Evolutionary conservation across 2,329 filamentous ascomycete species (phyloP).

Genomic region (Coniochaeta ligniaria): DNA sequence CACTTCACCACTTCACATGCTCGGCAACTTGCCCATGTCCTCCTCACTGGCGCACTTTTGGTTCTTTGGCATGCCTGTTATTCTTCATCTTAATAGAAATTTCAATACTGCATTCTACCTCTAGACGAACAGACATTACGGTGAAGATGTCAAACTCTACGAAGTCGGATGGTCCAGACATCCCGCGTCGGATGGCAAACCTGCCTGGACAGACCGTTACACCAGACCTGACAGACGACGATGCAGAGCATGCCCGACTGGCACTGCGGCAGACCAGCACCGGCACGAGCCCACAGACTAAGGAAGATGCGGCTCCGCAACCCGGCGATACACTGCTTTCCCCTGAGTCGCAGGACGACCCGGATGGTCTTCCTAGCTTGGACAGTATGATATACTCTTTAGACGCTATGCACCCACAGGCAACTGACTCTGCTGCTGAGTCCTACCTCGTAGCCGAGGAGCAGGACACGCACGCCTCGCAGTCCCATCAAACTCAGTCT

Average conservation of each 20-base stretch:
- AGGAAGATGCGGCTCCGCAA: background rate
- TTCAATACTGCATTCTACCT: background rate
- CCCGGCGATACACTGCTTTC: background rate
- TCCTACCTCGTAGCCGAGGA: background rate
- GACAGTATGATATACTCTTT: background rate
- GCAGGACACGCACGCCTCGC: background rate
- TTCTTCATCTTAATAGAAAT: background rate
- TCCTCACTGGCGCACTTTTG: background rate
- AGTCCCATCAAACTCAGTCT: background rate
- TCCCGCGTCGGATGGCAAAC: too few species aligned
- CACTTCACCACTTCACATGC: too few species aligned
- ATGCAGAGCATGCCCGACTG: background rate
- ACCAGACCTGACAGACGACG: background rate
- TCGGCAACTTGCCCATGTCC: background rate
- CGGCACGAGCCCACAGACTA: background rate
- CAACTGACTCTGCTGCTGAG: background rate
- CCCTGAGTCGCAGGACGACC: background rate
- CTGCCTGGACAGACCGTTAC: too few species aligned
- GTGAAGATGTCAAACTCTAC: too few species aligned
- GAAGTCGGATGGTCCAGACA: too few species aligned
- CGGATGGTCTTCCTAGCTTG: background rate
- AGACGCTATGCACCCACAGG: background rate
- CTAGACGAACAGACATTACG: too few species aligned
- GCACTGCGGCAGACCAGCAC: background rate
- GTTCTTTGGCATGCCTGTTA: background rate